phyloP scores from a whole-genome alignment of 305 asterid species.

The Fraxinus floribunda region DNA sequence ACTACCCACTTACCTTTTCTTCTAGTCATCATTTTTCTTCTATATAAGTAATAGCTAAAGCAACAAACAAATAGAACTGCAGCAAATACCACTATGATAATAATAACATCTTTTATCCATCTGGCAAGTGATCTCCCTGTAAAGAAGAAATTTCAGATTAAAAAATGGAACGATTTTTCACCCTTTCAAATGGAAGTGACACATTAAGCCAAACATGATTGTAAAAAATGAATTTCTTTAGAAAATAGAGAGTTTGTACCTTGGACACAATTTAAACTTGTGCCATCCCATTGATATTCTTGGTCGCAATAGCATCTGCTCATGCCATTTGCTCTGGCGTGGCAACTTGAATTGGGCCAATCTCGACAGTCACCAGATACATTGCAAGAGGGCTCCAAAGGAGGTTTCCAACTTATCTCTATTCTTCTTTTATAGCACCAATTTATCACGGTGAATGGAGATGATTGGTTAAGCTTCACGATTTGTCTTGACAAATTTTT shows the following conservation, averaged over 20 bases:
- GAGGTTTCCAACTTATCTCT: conserved; percentile 24
- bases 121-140: not conserved
- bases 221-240: not conserved
- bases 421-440: conserved; percentile 18
- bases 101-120: not conserved
- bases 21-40: conserved; percentile 15
- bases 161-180: not conserved
- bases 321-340: not conserved
- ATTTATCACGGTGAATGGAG: conserved; percentile 17
- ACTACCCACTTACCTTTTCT: conserved; percentile 19
- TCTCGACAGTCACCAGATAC: conserved; percentile 9
- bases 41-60: conserved; percentile 24
- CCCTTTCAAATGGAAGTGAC: not conserved
- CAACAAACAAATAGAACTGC: conserved; percentile 24
- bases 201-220: not conserved
- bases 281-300: conserved; percentile 24
- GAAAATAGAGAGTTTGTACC: conserved; percentile 3
- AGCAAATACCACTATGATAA: conserved; percentile 12
- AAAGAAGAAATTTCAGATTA: not conserved
- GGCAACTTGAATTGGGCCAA: conserved; percentile 31
- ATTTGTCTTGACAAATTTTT: not conserved
- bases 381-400: conserved; percentile 29
- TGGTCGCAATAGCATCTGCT: conserved; percentile 28
- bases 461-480: conserved; percentile 15
- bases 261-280: conserved; percentile 14